These are phyloP conservation scores for Petasospora rhodanensis DNA, from an alignment of 1,139 yeast genomes.

Conservation along the genomic window DNA sequence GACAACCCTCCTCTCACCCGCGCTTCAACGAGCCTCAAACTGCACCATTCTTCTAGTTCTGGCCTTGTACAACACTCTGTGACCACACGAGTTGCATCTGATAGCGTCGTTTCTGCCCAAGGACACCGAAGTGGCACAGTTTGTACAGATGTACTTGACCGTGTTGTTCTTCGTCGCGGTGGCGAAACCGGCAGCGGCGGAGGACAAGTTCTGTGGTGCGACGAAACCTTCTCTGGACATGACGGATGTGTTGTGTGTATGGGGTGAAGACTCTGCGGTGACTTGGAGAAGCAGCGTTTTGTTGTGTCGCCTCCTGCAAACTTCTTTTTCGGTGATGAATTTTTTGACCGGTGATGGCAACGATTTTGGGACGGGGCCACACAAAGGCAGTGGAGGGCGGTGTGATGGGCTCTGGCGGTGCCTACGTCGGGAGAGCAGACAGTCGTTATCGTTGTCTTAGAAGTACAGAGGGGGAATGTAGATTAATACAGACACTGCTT, in stretches of 20 bases:
- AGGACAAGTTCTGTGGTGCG: constrained; percentile 75
- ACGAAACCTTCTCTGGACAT: constrained; percentile 90
- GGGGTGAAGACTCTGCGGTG: background rate
- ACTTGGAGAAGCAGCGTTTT: no score
- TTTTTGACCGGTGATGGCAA: no score
- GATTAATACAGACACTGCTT: no score
- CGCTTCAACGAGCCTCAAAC: constrained; percentile 25
- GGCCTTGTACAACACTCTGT: constrained; percentile 93
- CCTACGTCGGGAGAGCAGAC: no score
- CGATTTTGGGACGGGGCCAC: no score
- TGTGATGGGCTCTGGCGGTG: no score
- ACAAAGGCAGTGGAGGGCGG: no score
- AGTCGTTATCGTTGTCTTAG: no score
- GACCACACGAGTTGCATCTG: constrained; percentile 98
- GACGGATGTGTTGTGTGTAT: background rate
- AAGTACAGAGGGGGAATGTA: no score
- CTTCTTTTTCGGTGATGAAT: no score
- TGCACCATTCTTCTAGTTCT: constrained; percentile 89
- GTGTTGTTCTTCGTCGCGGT: constrained; percentile 75
- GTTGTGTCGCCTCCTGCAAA: no score
- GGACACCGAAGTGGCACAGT: constrained; percentile 87
- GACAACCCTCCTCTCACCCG: no score
- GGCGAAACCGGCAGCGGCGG: constrained; percentile 67
- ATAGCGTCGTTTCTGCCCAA: constrained; percentile 93
- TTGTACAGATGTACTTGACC: constrained; percentile 91